Evolutionary conservation across 441 rosid species (phyloP).

Genomic region (Daphne laureola): DNA sequence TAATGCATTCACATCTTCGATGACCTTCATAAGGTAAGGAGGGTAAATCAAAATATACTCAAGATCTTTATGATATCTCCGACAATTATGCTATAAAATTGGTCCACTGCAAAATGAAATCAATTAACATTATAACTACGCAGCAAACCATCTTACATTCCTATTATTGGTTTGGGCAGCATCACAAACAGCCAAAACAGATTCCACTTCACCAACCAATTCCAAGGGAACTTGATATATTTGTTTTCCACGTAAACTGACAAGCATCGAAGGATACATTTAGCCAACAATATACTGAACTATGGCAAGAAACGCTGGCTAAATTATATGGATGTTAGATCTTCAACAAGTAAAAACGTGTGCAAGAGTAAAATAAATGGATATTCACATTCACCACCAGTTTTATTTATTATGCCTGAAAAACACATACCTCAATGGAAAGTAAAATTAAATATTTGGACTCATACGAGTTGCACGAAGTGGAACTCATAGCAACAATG

Average conservation of each 20-base stretch:
- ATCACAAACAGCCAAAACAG: slow-evolving; percentile 73
- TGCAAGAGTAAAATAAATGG: no score
- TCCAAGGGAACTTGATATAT: slow-evolving; percentile 62
- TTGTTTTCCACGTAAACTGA: slow-evolving; percentile 88
- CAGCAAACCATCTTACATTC: slow-evolving; percentile 31
- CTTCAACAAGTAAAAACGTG: no score
- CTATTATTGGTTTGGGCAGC: slow-evolving; percentile 50
- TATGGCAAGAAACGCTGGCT: no score
- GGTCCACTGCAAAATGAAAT: neutral
- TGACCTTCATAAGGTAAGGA: slow-evolving; percentile 38
- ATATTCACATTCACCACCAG: no score
- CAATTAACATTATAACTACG: slow-evolving; percentile 13
- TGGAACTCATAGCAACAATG: no score
- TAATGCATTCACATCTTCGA: slow-evolving; percentile 82
- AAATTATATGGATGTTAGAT: no score
- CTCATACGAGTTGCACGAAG: no score
- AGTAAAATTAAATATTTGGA: no score
- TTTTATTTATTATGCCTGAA: no score
- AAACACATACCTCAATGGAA: no score
- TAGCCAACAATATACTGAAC: no score
- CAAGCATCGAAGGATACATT: slow-evolving; percentile 8
- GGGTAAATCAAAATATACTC: slow-evolving; percentile 8
- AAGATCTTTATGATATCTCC: neutral
- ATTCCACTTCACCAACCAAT: slow-evolving; percentile 63
- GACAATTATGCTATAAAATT: no score